Percentiles rank a stretch among this genome's conserved stretches.
phyloP scores from a whole-genome alignment of 305 asterid species.

The Fraxinus baroniana region DNA sequence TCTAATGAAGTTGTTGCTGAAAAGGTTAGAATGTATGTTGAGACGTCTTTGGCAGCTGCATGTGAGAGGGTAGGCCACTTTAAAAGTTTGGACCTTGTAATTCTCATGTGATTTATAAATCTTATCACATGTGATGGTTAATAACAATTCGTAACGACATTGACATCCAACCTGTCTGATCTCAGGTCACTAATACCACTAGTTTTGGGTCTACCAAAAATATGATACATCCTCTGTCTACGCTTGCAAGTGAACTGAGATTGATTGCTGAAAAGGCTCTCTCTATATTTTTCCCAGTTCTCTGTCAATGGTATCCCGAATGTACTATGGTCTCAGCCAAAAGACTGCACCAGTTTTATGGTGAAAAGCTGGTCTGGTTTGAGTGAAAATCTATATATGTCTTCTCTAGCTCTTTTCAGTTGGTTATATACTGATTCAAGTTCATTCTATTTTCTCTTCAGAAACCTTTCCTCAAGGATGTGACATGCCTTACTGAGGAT shows the following conservation, averaged over 20 bases:
- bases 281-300: constrained; percentile 60
- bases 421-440: constrained; percentile 22
- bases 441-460: constrained; percentile 33
- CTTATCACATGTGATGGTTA: constrained; percentile 11
- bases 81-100: constrained; percentile 18
- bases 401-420: constrained; percentile 21
- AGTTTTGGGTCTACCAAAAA: constrained; percentile 45
- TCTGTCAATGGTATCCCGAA: constrained; percentile 66
- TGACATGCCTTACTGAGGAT: constrained; percentile 64
- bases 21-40: constrained; percentile 61
- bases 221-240: constrained; percentile 64
- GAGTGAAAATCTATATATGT: constrained; percentile 14
- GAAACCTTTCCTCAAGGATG: constrained; percentile 75
- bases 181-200: constrained; percentile 54
- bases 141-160: constrained; percentile 10
- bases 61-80: constrained; percentile 67
- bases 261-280: constrained; percentile 71
- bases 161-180: constrained; percentile 25
- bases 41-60: constrained; percentile 70
- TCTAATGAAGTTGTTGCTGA: constrained; percentile 45
- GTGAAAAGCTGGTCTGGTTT: constrained; percentile 81
- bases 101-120: constrained; percentile 10
- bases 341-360: constrained; percentile 70
- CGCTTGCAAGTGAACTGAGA: constrained; percentile 73
- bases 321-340: constrained; percentile 63